A percentile compares a stretch with the other conserved stretches of the same genome.
These are phyloP conservation scores for Trichoderma sp. DNA, from an alignment of 2,329 filamentous ascomycete genomes.

Conservation along the genomic window DNA sequence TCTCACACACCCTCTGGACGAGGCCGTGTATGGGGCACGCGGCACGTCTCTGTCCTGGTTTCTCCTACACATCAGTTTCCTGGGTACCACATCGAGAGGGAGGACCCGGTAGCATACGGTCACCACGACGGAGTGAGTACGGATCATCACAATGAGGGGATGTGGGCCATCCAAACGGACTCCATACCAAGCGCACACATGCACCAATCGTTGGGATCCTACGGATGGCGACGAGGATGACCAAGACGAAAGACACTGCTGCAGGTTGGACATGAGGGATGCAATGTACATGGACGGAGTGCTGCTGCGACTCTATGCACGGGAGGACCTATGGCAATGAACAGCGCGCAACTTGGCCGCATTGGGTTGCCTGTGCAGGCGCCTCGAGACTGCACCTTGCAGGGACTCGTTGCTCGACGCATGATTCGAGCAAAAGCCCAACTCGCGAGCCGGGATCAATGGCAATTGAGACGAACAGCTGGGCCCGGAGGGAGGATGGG, in stretches of 20 bases:
- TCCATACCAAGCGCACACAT: not conserved
- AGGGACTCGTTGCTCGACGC: not conserved
- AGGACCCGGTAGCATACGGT: not conserved
- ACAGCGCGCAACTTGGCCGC: not conserved
- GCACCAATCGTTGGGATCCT: not conserved
- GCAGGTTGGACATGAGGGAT: slow-evolving; percentile 2
- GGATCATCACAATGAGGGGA: not conserved
- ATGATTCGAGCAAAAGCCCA: not conserved
- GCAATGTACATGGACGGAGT: not conserved
- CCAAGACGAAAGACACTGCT: not conserved
- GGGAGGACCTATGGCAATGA: not conserved
- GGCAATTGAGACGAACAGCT: slow-evolving; percentile 8
- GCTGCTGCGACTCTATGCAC: slow-evolving; percentile 6
- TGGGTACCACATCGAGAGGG: not conserved
- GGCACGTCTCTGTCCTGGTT: not conserved
- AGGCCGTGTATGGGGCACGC: not conserved
- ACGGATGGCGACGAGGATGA: not conserved
- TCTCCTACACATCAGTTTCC: not conserved
- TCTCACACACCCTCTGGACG: not conserved
- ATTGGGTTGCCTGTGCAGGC: not conserved
- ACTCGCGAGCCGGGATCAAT: not conserved
- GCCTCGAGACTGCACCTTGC: not conserved
- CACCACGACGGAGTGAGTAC: not conserved
- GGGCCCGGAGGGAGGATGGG: not conserved
- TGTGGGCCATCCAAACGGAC: not conserved